Evolutionary conservation across 148 eudicot genomes (phyloP).

Genomic region (Vaccinium corymbosum): DNA sequence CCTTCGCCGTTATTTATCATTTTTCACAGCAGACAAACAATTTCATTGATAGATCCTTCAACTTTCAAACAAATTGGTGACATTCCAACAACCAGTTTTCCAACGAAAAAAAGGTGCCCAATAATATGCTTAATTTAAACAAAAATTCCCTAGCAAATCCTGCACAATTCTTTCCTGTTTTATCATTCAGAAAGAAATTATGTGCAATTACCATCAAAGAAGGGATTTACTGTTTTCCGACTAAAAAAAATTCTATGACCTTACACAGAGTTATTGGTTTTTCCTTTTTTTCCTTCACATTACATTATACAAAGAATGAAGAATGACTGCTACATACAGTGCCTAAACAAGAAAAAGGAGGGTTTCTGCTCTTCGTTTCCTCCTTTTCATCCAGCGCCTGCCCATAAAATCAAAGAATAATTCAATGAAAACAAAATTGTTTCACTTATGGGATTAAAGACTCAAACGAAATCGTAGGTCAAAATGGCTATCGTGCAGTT

Average conservation of each 20-base stretch:
- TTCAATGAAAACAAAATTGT: background rate
- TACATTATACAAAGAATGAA: conserved; percentile 22
- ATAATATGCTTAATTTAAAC: no score
- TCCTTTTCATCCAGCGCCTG: conserved; percentile 79
- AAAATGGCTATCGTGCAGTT: background rate
- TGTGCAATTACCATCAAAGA: background rate
- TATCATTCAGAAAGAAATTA: background rate
- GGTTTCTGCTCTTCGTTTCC: conserved; percentile 50
- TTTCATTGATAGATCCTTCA: no score
- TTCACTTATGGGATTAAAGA: background rate
- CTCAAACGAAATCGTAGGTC: background rate
- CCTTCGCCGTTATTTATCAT: no score
- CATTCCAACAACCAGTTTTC: background rate
- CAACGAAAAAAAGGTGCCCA: no score
- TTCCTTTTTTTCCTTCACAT: conserved; percentile 5
- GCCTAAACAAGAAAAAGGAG: background rate
- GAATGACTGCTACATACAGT: conserved; percentile 15
- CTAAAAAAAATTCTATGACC: background rate
- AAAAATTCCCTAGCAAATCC: no score
- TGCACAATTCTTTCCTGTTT: background rate
- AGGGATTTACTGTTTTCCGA: background rate
- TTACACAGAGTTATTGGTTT: background rate
- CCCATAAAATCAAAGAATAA: conserved; percentile 6
- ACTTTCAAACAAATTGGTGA: background rate
- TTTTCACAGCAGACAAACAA: no score